Conservation (phyloP, 2,329 filamentous ascomycete species). For the Immersiporthe knoxdaviesiana region DNA sequence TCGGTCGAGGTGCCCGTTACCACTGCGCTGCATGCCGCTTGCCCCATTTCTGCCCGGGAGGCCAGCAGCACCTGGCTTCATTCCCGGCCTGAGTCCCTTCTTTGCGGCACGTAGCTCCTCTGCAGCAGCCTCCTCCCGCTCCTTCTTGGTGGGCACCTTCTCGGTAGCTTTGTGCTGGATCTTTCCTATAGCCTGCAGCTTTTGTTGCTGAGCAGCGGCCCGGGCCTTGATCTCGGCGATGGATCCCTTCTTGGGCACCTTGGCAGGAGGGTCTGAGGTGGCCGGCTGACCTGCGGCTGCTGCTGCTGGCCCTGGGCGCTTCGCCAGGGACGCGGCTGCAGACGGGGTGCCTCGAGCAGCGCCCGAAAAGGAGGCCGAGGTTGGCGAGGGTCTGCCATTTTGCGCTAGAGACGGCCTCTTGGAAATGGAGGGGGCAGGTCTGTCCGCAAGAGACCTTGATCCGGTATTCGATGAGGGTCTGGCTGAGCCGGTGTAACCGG, state of each 20-base stretch:
- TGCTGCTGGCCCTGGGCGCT: slow-evolving; percentile 17
- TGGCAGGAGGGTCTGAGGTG: slow-evolving; percentile 44
- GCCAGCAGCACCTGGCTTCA: slow-evolving; percentile 17
- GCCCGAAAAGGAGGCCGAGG: slow-evolving; percentile 19
- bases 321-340: slow-evolving; percentile 4
- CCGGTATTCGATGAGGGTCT: slow-evolving; percentile 32
- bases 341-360: slow-evolving; percentile 7
- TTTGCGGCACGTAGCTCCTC: slow-evolving; percentile 42
- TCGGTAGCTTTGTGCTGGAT: slow-evolving; percentile 77
- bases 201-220: slow-evolving; percentile 67
- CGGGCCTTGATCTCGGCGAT: slow-evolving; percentile 76
- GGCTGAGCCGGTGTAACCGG: slow-evolving; percentile 30
- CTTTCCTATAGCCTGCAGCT: slow-evolving; percentile 65
- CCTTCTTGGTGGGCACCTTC: slow-evolving; percentile 60
- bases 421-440: slow-evolving; percentile 26
- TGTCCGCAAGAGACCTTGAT: slow-evolving; percentile 31
- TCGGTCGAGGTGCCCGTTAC: slow-evolving; percentile 22
- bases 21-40: slow-evolving; percentile 31
- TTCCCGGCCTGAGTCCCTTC: slow-evolving; percentile 29
- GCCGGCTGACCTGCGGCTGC: slow-evolving; percentile 20
- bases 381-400: slow-evolving; percentile 25
- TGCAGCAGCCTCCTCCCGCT: slow-evolving; percentile 51
- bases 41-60: slow-evolving; percentile 29
- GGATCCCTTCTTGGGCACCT: slow-evolving; percentile 69
- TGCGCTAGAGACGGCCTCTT: slow-evolving; percentile 24